Base-by-base conservation (phyloP, 2,329 filamentous ascomycete genomes). In the Arthroderma uncinatum region DNA sequence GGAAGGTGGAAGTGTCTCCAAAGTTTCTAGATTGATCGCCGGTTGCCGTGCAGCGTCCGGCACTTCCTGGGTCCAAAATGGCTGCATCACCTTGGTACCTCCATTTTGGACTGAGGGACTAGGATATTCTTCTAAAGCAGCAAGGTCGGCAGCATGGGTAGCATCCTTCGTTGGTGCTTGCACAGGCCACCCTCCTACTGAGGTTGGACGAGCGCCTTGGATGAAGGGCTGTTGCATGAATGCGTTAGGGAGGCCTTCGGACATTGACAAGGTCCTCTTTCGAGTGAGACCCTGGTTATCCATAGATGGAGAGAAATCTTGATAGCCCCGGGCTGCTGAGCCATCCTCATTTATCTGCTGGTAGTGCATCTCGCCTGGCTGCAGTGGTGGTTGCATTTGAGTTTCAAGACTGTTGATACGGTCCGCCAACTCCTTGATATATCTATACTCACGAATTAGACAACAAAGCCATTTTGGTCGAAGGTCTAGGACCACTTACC, bases 351-450 rank as follows among this genome's bases (percentile, higher is more conserved):
- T 71, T 67, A 75, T 72, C 12, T 68, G 61, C 52, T 73, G 67
- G 60, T 77, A 77, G 14, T 68, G 71, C 58, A 73, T 71, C 28
- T 74, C 73, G 42, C 63, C 57, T 19, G 37, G 10, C 9, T 40
- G 55, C 16, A 59, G 44, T 37, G 37, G 53, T 2, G 73, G 73
- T 56, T 76, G 72, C 58, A 93, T 82, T 67, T 89, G 87, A 62
- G 85, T 86, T 68, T 95, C 90, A 48, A 95, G 84, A 44, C 82
- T 85, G 64, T 91, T 84, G 59, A 95, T 83, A 25, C 90, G 79
- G 67, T 95, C 89, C 23, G 89, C 89, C 21, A 95, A 79, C 70
- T 95, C 89, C 68, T 94, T 95, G 69, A 95, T 95, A 65, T 95
- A 95, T 14, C 85, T 88, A 65, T 62, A 48, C 58, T 58, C 52